phyloP scores from a whole-genome alignment of 305 asterid genomes.

The Plantago rigida region DNA sequence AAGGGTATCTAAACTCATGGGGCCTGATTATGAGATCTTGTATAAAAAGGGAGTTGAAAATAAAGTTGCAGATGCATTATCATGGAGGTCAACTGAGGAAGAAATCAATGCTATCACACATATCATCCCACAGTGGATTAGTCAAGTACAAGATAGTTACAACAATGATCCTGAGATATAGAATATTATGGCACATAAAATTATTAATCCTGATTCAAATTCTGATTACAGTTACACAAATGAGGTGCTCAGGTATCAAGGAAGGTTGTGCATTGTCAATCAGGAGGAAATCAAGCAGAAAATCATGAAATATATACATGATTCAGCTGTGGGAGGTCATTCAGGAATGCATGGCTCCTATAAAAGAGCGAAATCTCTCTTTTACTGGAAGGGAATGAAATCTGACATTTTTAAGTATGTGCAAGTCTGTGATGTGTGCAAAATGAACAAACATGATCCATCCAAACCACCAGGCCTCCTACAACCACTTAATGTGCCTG shows the following conservation, averaged over 20 bases:
- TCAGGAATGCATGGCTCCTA: background rate
- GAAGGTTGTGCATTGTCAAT: background rate
- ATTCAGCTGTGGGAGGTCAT: background rate
- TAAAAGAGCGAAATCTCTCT: background rate
- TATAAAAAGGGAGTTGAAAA: background rate
- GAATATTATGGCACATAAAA: too few species aligned
- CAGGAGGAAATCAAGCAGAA: background rate
- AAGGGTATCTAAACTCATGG: constrained; percentile 1
- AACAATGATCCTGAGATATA: too few species aligned
- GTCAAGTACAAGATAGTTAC: too few species aligned
- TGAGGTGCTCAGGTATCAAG: too few species aligned
- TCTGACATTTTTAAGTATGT: background rate
- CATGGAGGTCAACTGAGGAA: background rate
- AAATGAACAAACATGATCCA: background rate
- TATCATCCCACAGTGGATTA: too few species aligned
- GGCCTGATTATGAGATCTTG: background rate
- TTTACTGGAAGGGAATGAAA: background rate
- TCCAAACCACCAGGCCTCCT: background rate
- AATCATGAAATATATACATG: background rate
- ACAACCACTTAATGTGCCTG: background rate
- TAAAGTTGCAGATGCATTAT: background rate
- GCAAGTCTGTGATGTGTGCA: background rate
- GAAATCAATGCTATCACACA: too few species aligned
- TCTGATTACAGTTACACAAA: too few species aligned
- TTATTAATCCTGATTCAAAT: too few species aligned